Evolutionary conservation across 106 monocot genomes (phyloP), one percentile per base, ranked within the genome.

Genomic region (Acanthochlamys bracteata): DNA sequence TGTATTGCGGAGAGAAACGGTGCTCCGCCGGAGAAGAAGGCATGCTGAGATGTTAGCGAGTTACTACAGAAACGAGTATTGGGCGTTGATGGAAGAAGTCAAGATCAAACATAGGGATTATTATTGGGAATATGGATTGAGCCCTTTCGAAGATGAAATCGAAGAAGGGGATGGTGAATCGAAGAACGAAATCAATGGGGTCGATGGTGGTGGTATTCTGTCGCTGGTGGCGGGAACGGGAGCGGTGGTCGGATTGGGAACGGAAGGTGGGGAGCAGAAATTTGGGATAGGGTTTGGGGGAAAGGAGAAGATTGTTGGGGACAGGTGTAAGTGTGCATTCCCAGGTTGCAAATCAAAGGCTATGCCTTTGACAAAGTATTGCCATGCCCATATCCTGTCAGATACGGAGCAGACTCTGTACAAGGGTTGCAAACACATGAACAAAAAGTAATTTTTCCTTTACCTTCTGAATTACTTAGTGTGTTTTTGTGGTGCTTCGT

Each of bases 1-100:
- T 24, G 65, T 56, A 26, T 77, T 87, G 39, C 61, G 78, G 0
- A 60, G 84, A 24, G 78, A 75, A 72, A 78, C 84, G 64, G 80
- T 88, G 24, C 75, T 88, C 17, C 84, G 78, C 9, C 88, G 88
- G 14, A 80, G 88, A 3, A 59, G 66, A 22, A 57, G 73, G 19
- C 75, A 72, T 9, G 21, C 63, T 45, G 71, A 63, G 69, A 68
- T 69, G 54, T 67, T 84, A 11, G 22, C 22, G 13, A 61, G 53
- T 45, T 57, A 55, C 64, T 83, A 88, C 59, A 60, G 64, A 60
- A 41, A 57, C 12, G 78, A 75, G 33, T 80, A 71, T 47, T 80
- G 80, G 80, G 75, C 57, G 1, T 27, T 80, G 12, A 43, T 53
- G 45, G 80, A 80, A 53, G 80, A 80, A 53, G 56, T 80, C 21